These are phyloP conservation scores for Xylaria polymorpha DNA, from an alignment of 2,329 filamentous ascomycete genomes.

Conservation along the genomic window DNA sequence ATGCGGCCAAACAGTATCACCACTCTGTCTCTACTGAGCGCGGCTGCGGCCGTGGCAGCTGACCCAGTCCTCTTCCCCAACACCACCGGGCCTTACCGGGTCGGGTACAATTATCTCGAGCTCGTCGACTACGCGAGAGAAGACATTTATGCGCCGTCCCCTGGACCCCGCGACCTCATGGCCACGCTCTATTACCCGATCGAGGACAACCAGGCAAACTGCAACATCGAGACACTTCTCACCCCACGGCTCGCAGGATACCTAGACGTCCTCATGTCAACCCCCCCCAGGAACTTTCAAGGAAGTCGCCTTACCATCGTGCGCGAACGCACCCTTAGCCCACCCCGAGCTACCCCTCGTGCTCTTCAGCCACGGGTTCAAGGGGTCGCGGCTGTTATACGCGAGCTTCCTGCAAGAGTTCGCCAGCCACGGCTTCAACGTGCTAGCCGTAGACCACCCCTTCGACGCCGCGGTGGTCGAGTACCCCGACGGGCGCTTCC, in stretches of 20 bases:
- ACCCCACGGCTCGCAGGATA: conserved; percentile 7
- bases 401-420: conserved; percentile 20
- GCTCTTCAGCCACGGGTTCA: conserved; percentile 29
- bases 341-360: conserved; percentile 24
- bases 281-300: conserved; percentile 14
- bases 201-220: conserved; percentile 5
- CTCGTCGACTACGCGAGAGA: conserved; percentile 19
- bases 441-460: conserved; percentile 28
- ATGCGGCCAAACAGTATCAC: conserved; percentile 19
- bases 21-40: conserved; percentile 8
- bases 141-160: conserved; percentile 11
- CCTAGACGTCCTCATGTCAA: neutral
- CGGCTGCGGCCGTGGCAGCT: conserved; percentile 20
- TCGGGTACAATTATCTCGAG: conserved; percentile 22
- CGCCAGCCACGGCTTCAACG: conserved; percentile 28
- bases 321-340: conserved; percentile 14
- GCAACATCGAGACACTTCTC: conserved; percentile 4
- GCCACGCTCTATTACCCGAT: conserved; percentile 25
- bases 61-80: conserved; percentile 16
- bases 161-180: conserved; percentile 19
- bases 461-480: conserved; percentile 23
- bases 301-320: conserved; percentile 22
- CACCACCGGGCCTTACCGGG: conserved; percentile 16
- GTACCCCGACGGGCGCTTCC: conserved; percentile 27
- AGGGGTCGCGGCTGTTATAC: conserved; percentile 23